Evolutionary conservation across 2,329 filamentous ascomycete genomes (phyloP).

Genomic region (Aurifilum marmelostoma): DNA sequence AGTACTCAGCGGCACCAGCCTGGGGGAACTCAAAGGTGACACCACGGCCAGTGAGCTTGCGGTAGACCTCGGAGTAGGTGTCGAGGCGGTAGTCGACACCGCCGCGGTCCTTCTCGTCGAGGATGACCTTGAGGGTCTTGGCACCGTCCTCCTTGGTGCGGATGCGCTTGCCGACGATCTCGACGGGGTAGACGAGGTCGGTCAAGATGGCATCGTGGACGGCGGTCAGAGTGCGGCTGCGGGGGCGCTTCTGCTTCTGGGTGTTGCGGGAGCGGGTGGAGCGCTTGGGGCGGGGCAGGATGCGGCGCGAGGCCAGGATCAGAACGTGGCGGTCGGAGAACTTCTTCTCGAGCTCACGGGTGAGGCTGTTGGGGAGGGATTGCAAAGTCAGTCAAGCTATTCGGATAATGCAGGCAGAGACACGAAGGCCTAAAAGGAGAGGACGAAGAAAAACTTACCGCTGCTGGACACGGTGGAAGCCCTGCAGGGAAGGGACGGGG

Average conservation of each 20-base stretch:
- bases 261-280: conserved; percentile 94
- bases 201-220: conserved; percentile 98
- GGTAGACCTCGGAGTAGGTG: conserved; percentile 99
- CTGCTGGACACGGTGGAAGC: conserved; percentile 99
- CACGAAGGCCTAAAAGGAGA: neutral
- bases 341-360: conserved; percentile 99
- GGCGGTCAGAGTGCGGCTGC: conserved; percentile 95
- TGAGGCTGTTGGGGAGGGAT: conserved; percentile 67
- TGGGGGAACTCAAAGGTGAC: conserved; percentile 99
- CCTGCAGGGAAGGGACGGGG: conserved; percentile 96
- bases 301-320: conserved; percentile 98
- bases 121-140: conserved; percentile 98
- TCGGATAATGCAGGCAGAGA: neutral
- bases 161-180: conserved; percentile 99
- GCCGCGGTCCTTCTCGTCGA: conserved; percentile 99
- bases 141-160: conserved; percentile 98
- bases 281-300: conserved; percentile 97
- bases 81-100: conserved; percentile 99
- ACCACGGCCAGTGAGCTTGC: conserved; percentile 91
- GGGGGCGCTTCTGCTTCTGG: conserved; percentile 98
- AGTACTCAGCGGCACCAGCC: conserved; percentile 77
- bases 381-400: neutral
- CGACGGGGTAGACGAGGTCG: conserved; percentile 98
- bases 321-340: conserved; percentile 99
- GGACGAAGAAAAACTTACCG: conserved; percentile 67